Evolutionary conservation across 192 early-diverging fungal genomes (phyloP).

Genomic region (Coemansia sp.): DNA sequence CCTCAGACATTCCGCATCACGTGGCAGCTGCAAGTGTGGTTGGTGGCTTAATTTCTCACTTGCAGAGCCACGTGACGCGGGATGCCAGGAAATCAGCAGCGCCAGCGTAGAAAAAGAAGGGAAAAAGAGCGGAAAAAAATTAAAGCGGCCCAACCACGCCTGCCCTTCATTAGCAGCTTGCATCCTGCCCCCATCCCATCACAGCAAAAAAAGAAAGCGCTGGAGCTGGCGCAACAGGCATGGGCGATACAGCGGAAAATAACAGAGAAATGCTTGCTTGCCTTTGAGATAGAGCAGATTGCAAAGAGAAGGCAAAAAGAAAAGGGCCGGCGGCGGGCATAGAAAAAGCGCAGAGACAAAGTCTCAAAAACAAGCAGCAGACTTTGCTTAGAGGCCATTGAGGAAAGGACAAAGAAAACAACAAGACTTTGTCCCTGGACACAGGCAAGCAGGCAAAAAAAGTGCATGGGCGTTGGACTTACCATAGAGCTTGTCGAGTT

Average conservation of each 20-base stretch:
- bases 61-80: no score
- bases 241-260: no score
- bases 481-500: constrained; percentile 54
- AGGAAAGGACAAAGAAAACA: neutral
- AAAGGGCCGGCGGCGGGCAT: no score
- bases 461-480: no score
- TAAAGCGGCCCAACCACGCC: neutral
- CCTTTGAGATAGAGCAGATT: no score
- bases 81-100: no score
- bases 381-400: no score
- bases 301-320: neutral
- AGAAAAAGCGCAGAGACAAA: neutral
- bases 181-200: neutral
- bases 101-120: neutral
- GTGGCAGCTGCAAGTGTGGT: constrained; percentile 18
- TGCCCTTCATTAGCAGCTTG: neutral
- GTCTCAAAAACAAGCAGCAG: constrained; percentile 2
- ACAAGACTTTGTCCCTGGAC: no score
- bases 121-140: neutral
- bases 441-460: no score
- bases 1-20: constrained; percentile 25
- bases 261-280: no score
- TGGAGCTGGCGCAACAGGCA: no score
- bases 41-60: no score
- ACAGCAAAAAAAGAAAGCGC: constrained; percentile 4